Conservation (phyloP, 1,284 basidiomycete species). For the Macrocystidia cucumis region DNA sequence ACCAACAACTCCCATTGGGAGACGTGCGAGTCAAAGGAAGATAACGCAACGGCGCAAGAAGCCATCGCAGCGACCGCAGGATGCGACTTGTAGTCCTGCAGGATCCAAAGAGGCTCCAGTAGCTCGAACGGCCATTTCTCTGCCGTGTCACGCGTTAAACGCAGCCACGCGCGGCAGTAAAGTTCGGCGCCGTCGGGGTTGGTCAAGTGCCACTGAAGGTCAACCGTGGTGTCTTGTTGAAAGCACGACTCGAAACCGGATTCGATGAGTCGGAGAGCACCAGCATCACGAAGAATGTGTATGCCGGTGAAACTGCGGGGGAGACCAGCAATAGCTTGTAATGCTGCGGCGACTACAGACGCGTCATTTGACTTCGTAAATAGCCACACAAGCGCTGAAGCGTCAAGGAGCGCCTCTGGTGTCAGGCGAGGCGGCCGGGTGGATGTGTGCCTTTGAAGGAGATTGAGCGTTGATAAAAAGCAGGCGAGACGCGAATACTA, state of each 20-base stretch:
- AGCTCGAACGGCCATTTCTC: conserved; percentile 27
- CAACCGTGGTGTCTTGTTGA: conserved; percentile 25
- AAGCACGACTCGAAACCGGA: conserved; percentile 27
- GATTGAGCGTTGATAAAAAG: too few species aligned
- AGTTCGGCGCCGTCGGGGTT: conserved; percentile 23
- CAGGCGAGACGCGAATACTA: too few species aligned
- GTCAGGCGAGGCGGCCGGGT: conserved; percentile 1
- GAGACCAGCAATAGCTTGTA: conserved; percentile 29
- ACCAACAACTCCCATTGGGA: conserved; percentile 26
- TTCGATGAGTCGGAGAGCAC: conserved; percentile 22
- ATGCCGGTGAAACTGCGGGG: conserved; percentile 27
- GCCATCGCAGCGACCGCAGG: conserved; percentile 25
- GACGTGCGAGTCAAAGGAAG: conserved; percentile 24
- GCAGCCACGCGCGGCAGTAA: conserved; percentile 31
- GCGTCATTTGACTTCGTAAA: conserved; percentile 24
- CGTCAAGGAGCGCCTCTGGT: conserved; percentile 23
- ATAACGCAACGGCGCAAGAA: conserved; percentile 25
- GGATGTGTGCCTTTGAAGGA: too few species aligned
- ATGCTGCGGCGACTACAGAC: conserved; percentile 18
- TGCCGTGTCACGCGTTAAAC: conserved; percentile 23
- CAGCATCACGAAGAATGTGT: conserved; percentile 25
- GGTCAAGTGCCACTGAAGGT: conserved; percentile 25
- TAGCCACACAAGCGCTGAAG: conserved; percentile 27
- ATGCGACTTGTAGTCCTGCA: conserved; percentile 19
- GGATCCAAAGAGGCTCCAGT: conserved; percentile 23